Evolutionary conservation across 345 rosid species (phyloP), one percentile per base, ranked within the genome.

Genomic region (Acer campestre): DNA sequence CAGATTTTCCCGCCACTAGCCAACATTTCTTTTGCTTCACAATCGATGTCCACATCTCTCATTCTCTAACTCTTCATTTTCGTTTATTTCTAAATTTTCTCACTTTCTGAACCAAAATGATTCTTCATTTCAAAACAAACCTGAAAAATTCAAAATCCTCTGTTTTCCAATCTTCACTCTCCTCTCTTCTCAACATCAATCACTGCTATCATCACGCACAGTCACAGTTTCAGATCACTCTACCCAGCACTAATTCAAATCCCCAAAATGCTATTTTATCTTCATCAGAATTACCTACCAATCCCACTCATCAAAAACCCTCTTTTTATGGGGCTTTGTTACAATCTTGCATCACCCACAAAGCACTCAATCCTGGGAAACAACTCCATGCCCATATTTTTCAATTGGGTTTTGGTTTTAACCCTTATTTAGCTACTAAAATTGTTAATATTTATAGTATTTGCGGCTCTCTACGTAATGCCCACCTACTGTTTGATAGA

Each of bases 401-500:
- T 68, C 67, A 78, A 35, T 23, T 80, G 64, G 85, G 88, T 6
- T 14, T 63, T 49, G 80, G 77, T 6, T 75, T 71, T 51, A 53
- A 82, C 48, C 61, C 64, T 42, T 18, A 31, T n/a, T 29, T 82
- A 20, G 79, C 82, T 48, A 82, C 81, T 40, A 85, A 82, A 67
- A 40, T 85, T 23, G 80, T 85, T 7, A 70, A 82, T 80, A 25
- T 80, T 0, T 82, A 82, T 44, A 75, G 84, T 10, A 65, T 44
- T 20, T 82, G 88, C 49, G 38, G 56, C 10, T 78, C 77, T 48
- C 61, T 85, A 65, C 31, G 67, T 3, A 38, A 70, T 42, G 88
- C 85, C 0, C 84, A 61, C 53, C 72, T 55, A 25, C 27, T 85
- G 79, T 85, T 85, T 72, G 88, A 82, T 49, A 85, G 81, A 80